phyloP scores from a whole-genome alignment of 192 early-diverging fungal species.

The Coemansia umbellata region DNA sequence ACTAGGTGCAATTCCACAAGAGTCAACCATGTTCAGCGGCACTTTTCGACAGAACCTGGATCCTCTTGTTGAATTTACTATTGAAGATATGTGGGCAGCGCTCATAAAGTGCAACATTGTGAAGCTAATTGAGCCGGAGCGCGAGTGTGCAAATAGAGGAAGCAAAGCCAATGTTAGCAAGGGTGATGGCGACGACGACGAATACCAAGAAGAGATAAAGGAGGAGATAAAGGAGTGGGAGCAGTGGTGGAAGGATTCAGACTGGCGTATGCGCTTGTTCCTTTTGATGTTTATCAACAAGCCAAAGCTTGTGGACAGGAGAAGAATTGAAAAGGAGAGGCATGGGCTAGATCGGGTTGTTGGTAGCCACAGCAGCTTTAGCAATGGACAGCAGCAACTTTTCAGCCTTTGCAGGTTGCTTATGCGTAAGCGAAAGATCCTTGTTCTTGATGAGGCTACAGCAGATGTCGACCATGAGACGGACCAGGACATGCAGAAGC shows the following conservation, averaged over 20 bases:
- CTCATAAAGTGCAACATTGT: conserved; percentile 38
- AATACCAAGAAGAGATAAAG: neutral
- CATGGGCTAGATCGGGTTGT: neutral
- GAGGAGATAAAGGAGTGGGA: neutral
- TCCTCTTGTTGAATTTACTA: conserved; percentile 64
- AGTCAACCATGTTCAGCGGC: conserved; percentile 64
- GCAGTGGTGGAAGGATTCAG: conserved; percentile 9
- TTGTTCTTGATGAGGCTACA: conserved; percentile 70
- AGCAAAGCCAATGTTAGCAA: conserved; percentile 47
- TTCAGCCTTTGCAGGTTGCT: conserved; percentile 40
- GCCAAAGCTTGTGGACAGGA: neutral
- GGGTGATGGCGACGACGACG: neutral
- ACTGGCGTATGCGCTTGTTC: conserved; percentile 2
- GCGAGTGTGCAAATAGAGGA: conserved; percentile 19
- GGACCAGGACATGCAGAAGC: conserved; percentile 17
- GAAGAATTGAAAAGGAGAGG: neutral
- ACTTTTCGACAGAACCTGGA: conserved; percentile 77
- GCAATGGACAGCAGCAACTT: neutral
- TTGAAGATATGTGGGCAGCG: conserved; percentile 65
- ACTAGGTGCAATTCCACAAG: conserved; percentile 68
- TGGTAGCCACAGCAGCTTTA: neutral
- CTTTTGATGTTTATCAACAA: conserved; percentile 1
- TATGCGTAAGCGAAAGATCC: conserved; percentile 51
- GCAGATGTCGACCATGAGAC: conserved; percentile 55
- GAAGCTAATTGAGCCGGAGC: conserved; percentile 36